phyloP scores from a whole-genome alignment of 768 basidiomycete species.

The Pleurotus platypus region DNA sequence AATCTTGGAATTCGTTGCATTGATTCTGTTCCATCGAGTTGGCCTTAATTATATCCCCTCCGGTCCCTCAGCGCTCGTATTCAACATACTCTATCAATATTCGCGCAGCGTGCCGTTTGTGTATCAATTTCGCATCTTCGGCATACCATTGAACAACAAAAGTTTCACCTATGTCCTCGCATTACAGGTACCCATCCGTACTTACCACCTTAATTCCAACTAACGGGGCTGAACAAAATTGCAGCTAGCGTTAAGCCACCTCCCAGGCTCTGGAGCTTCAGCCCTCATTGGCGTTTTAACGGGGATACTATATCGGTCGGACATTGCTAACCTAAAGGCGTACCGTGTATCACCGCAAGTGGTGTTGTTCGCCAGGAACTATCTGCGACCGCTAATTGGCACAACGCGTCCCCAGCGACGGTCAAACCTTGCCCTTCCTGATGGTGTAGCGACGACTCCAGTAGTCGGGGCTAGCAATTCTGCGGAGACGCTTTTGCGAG shows the following conservation, averaged over 20 bases:
- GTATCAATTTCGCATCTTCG: slow-evolving; percentile 77
- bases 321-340: slow-evolving; percentile 71
- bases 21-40: slow-evolving; percentile 61
- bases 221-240: no score
- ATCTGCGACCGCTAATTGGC: slow-evolving; percentile 67
- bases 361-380: slow-evolving; percentile 50
- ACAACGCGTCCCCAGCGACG: slow-evolving; percentile 60
- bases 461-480: slow-evolving; percentile 18
- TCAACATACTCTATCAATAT: slow-evolving; percentile 83
- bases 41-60: slow-evolving; percentile 74
- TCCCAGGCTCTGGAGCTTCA: slow-evolving; percentile 63
- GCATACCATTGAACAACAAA: slow-evolving; percentile 74
- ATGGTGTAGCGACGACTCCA: slow-evolving; percentile 26
- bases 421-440: slow-evolving; percentile 73
- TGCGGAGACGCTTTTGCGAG: slow-evolving; percentile 25
- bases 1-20: slow-evolving; percentile 58
- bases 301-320: slow-evolving; percentile 82
- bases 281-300: slow-evolving; percentile 62
- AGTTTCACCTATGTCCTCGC: slow-evolving; percentile 69
- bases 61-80: slow-evolving; percentile 73
- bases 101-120: slow-evolving; percentile 70
- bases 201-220: no score
- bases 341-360: slow-evolving; percentile 71
- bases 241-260: slow-evolving; percentile 66
- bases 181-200: slow-evolving; percentile 46